Percentiles rank a stretch among this genome's conserved stretches.
phyloP scores from a whole-genome alignment of 345 rosid species.

The Streptanthus diversifolius region DNA sequence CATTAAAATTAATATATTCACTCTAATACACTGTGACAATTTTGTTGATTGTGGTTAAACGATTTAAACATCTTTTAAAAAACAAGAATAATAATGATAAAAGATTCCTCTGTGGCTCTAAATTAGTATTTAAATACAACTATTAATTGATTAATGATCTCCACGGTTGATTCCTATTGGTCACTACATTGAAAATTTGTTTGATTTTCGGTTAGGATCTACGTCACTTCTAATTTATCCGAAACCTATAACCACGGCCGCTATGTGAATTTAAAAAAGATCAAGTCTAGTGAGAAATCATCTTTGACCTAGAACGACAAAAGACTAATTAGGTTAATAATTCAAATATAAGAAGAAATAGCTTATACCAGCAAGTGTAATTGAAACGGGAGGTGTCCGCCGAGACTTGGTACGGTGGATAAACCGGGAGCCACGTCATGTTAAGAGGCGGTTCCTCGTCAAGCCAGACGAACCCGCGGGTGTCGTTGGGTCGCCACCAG shows the following conservation, averaged over 20 bases:
- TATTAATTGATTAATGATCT: too few species aligned
- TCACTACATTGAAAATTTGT: too few species aligned
- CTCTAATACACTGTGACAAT: not conserved
- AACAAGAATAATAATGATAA: too few species aligned
- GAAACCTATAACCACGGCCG: not conserved
- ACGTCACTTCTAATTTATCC: not conserved
- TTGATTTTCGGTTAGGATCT: too few species aligned
- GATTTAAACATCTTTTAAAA: too few species aligned
- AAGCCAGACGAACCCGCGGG: slow-evolving; percentile 84
- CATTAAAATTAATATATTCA: not conserved
- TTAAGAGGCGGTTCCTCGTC: slow-evolving; percentile 50
- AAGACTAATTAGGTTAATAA: not conserved
- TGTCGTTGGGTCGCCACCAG: slow-evolving; percentile 76
- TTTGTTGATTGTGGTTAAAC: not conserved
- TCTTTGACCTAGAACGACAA: not conserved
- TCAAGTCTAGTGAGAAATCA: not conserved
- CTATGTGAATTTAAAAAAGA: too few species aligned
- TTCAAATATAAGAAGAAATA: not conserved
- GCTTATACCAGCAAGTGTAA: slow-evolving; percentile 51
- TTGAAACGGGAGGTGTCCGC: slow-evolving; percentile 59
- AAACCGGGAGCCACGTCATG: slow-evolving; percentile 44
- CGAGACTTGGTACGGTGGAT: slow-evolving; percentile 63
- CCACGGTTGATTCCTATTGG: too few species aligned
- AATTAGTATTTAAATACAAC: too few species aligned
- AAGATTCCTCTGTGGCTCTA: too few species aligned